Evolutionary conservation across 1,284 basidiomycete genomes (phyloP).

Genomic region (Apiotrichum gracile): DNA sequence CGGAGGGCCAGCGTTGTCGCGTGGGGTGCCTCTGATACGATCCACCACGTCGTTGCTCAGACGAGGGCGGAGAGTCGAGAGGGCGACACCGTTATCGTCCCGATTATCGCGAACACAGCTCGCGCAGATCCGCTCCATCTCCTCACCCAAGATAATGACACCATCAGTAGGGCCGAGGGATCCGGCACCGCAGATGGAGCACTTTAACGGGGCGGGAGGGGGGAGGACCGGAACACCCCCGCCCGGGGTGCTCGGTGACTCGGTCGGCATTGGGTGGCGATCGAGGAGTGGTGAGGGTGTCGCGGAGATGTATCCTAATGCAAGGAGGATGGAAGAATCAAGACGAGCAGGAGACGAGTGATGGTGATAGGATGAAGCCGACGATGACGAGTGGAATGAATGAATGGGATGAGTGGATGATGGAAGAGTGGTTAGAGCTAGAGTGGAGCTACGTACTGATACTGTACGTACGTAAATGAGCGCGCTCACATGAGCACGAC

Average conservation of each 20-base stretch:
- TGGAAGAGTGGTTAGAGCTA: too few relatives aligned
- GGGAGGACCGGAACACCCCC: slow-evolving; percentile 6
- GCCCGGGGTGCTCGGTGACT: slow-evolving; percentile 24
- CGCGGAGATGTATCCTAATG: background rate
- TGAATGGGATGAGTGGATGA: background rate
- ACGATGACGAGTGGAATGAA: background rate
- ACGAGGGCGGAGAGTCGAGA: slow-evolving; percentile 5
- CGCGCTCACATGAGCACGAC: too few relatives aligned
- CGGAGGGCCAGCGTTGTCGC: background rate
- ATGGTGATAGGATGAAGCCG: too few relatives aligned
- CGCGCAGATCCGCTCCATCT: slow-evolving; percentile 33
- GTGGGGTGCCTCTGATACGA: background rate
- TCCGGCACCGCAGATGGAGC: slow-evolving; percentile 33
- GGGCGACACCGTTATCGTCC: background rate
- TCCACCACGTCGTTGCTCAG: background rate
- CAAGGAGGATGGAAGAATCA: background rate
- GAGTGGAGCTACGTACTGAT: too few relatives aligned
- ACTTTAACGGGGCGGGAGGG: slow-evolving; percentile 29
- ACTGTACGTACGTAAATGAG: too few relatives aligned
- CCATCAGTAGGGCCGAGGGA: slow-evolving; percentile 15
- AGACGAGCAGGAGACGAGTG: background rate
- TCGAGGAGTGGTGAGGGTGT: background rate
- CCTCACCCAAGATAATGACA: slow-evolving; percentile 19
- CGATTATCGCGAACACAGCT: slow-evolving; percentile 20
- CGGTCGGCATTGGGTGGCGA: slow-evolving; percentile 33